Percentiles rank a stretch among this genome's conserved stretches.
These are phyloP conservation scores for Pinus tabuliformis DNA, from an alignment of 75 land plant species.

Conservation along the genomic window DNA sequence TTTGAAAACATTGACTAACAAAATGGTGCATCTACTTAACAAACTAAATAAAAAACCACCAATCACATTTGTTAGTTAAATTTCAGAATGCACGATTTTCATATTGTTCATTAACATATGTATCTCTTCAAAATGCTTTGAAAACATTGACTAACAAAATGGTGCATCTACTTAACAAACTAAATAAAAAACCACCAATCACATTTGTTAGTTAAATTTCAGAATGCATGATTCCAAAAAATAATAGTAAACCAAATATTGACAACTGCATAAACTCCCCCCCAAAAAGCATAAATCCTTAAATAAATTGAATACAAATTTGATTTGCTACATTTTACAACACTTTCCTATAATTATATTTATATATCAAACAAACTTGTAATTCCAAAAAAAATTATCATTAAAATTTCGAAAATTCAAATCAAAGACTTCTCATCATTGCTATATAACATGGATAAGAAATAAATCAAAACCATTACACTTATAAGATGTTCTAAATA, in stretches of 20 bases:
- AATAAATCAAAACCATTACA: not conserved
- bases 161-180: no score
- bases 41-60: constrained; percentile 54
- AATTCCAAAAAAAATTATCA: not conserved
- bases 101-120: no score
- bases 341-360: constrained; percentile 54
- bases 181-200: no score
- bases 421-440: not conserved
- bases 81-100: constrained; percentile 47
- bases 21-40: constrained; percentile 94
- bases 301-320: constrained; percentile 57
- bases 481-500: not conserved
- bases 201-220: no score
- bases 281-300: constrained; percentile 54
- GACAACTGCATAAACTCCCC: constrained; percentile 73
- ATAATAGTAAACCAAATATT: constrained; percentile 51
- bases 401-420: not conserved
- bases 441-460: not conserved
- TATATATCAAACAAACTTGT: not conserved
- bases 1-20: not conserved
- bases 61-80: constrained; percentile 59
- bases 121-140: no score
- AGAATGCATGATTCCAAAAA: no score
- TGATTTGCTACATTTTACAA: constrained; percentile 39
- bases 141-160: no score